phyloP scores from a whole-genome alignment of 768 basidiomycete species.

The Termitomyces sp. region DNA sequence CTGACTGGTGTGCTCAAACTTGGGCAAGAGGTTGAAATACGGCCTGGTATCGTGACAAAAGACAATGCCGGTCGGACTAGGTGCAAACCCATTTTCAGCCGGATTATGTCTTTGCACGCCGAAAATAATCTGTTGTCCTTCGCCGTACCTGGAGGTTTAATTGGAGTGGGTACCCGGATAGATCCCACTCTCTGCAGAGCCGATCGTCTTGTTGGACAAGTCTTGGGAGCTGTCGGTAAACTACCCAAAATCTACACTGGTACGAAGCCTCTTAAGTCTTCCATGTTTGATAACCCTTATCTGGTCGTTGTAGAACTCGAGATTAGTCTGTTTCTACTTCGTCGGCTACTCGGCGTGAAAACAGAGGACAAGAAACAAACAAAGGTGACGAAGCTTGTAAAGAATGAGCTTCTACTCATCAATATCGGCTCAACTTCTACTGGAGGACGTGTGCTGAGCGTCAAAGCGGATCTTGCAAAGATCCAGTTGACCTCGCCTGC shows the following conservation, averaged over 20 bases:
- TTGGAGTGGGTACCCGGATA: slow-evolving; percentile 96
- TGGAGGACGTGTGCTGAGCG: slow-evolving; percentile 89
- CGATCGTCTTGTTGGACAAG: slow-evolving; percentile 94
- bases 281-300: background rate
- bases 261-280: slow-evolving; percentile 19
- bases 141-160: slow-evolving; percentile 95
- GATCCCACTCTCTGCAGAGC: slow-evolving; percentile 97
- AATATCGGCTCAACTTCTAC: slow-evolving; percentile 98
- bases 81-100: slow-evolving; percentile 91
- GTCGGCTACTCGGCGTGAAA: slow-evolving; percentile 94
- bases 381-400: slow-evolving; percentile 86
- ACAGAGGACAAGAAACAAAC: slow-evolving; percentile 99
- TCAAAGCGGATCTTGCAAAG: slow-evolving; percentile 93
- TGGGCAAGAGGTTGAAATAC: slow-evolving; percentile 93
- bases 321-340: slow-evolving; percentile 90
- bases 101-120: slow-evolving; percentile 87
- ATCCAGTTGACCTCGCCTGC: slow-evolving; percentile 92
- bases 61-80: slow-evolving; percentile 84
- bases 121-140: slow-evolving; percentile 93
- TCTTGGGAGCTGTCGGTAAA: slow-evolving; percentile 91
- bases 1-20: slow-evolving; percentile 86
- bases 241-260: slow-evolving; percentile 91
- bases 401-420: slow-evolving; percentile 90
- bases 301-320: slow-evolving; percentile 59
- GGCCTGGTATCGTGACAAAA: slow-evolving; percentile 95